Conservation (phyloP, 768 basidiomycete genomes). For the Fomitopsis serialis region DNA sequence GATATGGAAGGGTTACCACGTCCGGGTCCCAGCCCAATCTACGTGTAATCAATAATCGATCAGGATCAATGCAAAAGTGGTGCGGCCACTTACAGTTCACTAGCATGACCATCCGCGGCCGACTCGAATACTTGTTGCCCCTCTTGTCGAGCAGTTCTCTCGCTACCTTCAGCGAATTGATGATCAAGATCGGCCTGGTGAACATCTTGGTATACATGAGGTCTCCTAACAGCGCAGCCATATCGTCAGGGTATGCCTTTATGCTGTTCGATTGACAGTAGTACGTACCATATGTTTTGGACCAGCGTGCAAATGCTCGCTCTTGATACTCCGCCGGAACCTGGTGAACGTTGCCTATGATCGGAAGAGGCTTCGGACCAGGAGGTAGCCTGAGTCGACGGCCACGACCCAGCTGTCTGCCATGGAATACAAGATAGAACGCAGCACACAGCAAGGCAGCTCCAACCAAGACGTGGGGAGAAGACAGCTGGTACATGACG, state of each 20-base stretch:
- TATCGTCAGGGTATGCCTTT: too few species aligned
- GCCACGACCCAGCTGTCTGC: too few species aligned
- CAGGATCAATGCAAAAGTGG: too few species aligned
- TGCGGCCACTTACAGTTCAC: slow-evolving; percentile 9
- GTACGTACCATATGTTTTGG: too few species aligned
- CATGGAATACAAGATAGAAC: too few species aligned
- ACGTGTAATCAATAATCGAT: background rate
- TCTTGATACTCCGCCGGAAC: slow-evolving; percentile 12
- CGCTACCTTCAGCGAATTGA: slow-evolving; percentile 15
- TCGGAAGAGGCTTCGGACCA: slow-evolving; percentile 13
- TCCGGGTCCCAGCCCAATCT: slow-evolving; percentile 6
- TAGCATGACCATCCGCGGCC: slow-evolving; percentile 14
- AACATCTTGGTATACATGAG: slow-evolving; percentile 15
- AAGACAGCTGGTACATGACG: too few species aligned
- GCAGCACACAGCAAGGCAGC: too few species aligned
- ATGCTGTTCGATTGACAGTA: too few species aligned
- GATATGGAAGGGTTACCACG: background rate
- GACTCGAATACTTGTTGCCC: slow-evolving; percentile 19
- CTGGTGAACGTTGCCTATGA: slow-evolving; percentile 17
- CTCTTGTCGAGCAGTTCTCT: slow-evolving; percentile 23
- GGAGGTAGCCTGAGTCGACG: too few species aligned
- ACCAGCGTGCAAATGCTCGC: background rate
- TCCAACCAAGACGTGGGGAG: too few species aligned
- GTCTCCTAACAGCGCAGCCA: slow-evolving; percentile 14
- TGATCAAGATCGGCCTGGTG: slow-evolving; percentile 15